Evolutionary conservation across 352 stramenopile species (phyloP).

Genomic region (Pythium oligandrum): DNA sequence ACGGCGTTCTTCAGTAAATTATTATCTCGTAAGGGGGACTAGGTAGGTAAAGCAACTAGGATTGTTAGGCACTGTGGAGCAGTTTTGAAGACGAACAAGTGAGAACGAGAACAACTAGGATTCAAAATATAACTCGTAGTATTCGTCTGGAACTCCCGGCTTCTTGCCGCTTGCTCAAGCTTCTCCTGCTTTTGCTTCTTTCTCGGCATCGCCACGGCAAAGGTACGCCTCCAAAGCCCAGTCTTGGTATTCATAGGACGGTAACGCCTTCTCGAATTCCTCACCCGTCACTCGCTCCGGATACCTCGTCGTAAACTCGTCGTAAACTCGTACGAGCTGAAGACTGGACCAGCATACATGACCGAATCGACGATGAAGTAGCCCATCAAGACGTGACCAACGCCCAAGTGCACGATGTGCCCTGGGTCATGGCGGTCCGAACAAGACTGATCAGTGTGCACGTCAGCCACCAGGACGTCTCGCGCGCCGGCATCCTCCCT

Average conservation of each 20-base stretch:
- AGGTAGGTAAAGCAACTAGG: neutral
- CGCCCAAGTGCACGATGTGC: conserved; percentile 5
- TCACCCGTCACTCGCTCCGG: too few species aligned
- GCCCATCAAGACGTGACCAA: conserved; percentile 3
- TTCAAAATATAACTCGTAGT: too few species aligned
- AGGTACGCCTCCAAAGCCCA: too few species aligned
- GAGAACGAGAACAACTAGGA: too few species aligned
- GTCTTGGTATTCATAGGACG: too few species aligned
- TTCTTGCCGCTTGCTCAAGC: too few species aligned
- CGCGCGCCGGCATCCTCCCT: conserved; percentile 1
- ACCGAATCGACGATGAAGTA: conserved; percentile 7
- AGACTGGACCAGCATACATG: conserved; percentile 11
- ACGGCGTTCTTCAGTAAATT: conserved; percentile 18
- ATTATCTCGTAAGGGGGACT: conserved; percentile 9
- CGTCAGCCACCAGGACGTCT: conserved; percentile 7
- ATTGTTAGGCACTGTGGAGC: neutral
- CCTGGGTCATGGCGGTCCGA: conserved; percentile 2
- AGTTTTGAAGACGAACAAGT: neutral
- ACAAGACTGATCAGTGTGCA: conserved; percentile 2
- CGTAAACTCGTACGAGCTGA: conserved; percentile 11
- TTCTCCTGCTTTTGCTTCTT: too few species aligned
- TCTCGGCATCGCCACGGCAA: too few species aligned
- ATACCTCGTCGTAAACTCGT: neutral
- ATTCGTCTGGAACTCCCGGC: too few species aligned
- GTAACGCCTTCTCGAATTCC: too few species aligned